phyloP scores from a whole-genome alignment of 805 yeast species.

The Sugiyamaella qingdaonensis region DNA sequence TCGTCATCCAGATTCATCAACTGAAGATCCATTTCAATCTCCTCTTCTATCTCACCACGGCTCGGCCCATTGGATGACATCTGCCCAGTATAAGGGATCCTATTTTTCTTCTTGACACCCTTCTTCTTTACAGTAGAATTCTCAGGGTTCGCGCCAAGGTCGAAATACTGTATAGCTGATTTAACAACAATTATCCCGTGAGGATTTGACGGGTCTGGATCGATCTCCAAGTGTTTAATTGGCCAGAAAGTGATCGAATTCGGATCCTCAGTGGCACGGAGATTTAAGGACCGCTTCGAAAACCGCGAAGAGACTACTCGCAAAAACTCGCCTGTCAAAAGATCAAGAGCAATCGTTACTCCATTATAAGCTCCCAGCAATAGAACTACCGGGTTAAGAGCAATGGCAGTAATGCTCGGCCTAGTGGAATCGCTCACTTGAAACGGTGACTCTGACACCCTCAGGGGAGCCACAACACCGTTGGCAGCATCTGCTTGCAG shows the following conservation, averaged over 20 bases:
- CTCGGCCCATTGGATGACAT: background rate
- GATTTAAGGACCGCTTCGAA: conserved; percentile 25
- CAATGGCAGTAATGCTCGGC: conserved; percentile 26
- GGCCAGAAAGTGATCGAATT: conserved; percentile 20
- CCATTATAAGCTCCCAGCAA: conserved; percentile 29
- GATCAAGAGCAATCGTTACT: conserved; percentile 25
- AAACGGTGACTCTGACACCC: conserved; percentile 19
- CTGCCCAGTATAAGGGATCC: conserved; percentile 9
- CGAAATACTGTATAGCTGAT: conserved; percentile 28
- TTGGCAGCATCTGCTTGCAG: conserved; percentile 10
- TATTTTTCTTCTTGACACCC: conserved; percentile 21
- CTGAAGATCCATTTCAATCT: conserved; percentile 24
- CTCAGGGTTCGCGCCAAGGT: conserved; percentile 26
- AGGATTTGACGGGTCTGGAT: conserved; percentile 27
- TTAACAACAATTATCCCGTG: conserved; percentile 28
- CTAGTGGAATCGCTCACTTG: conserved; percentile 9
- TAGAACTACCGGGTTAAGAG: conserved; percentile 29
- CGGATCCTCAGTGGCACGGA: conserved; percentile 15
- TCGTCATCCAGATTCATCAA: conserved; percentile 21
- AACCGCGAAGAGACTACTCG: conserved; percentile 29
- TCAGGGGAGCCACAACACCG: conserved; percentile 9
- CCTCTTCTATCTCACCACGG: conserved; percentile 22
- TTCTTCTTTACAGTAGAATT: conserved; percentile 18
- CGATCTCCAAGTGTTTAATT: conserved; percentile 27
- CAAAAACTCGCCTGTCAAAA: conserved; percentile 26